These are phyloP conservation scores for Peronospora destructor DNA, from an alignment of 352 stramenopile species.

Conservation along the genomic window DNA sequence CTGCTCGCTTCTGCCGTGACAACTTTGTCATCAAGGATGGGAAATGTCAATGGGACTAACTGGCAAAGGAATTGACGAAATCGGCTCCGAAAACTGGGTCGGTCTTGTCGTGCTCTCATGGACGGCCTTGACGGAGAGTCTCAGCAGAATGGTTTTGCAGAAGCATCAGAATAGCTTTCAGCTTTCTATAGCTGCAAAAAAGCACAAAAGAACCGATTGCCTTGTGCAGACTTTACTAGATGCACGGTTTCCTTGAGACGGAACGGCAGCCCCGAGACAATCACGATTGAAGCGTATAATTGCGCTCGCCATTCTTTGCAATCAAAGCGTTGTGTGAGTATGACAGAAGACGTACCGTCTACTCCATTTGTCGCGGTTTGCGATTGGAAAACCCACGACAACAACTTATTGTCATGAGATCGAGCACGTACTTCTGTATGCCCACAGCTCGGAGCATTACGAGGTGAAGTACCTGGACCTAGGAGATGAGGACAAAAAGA, in stretches of 20 bases:
- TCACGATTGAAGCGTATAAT: constrained; percentile 44
- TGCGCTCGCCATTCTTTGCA: constrained; percentile 45
- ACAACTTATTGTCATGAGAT: constrained; percentile 67
- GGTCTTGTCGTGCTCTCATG: constrained; percentile 63
- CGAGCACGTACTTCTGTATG: constrained; percentile 77
- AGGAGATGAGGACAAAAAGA: constrained; percentile 36
- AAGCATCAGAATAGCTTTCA: constrained; percentile 62
- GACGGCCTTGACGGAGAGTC: constrained; percentile 65
- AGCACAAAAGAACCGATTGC: constrained; percentile 39
- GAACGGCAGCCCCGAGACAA: constrained; percentile 36
- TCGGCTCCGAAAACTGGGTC: constrained; percentile 42
- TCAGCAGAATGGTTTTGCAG: constrained; percentile 48
- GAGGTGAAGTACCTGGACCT: constrained; percentile 69
- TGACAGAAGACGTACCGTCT: constrained; percentile 23
- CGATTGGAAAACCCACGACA: constrained; percentile 59
- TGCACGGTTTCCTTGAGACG: constrained; percentile 46
- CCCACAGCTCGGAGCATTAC: constrained; percentile 67
- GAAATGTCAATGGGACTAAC: constrained; percentile 50
- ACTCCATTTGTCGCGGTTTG: constrained; percentile 64
- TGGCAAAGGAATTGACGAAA: constrained; percentile 49
- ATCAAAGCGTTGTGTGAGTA: constrained; percentile 50
- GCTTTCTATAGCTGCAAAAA: constrained; percentile 31
- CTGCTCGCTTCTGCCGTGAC: constrained; percentile 43
- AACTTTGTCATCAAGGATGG: constrained; percentile 55
- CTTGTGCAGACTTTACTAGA: constrained; percentile 70